phyloP scores from a whole-genome alignment of 768 basidiomycete species.

The Crassisporium funariophilum region DNA sequence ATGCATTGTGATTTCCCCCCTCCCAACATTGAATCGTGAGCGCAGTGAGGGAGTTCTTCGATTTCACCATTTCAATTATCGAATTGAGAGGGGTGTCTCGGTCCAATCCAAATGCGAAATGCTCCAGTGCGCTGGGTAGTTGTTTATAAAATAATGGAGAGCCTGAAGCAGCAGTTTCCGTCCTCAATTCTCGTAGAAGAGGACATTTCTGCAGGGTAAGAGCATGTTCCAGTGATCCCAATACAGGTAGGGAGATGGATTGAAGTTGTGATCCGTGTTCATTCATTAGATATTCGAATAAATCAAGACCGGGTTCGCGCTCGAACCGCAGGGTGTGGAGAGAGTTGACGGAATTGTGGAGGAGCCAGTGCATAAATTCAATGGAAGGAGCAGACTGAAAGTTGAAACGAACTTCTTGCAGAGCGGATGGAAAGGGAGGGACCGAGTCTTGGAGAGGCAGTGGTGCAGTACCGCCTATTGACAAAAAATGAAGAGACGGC shows the following conservation, averaged over 20 bases:
- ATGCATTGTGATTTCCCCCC: conserved; percentile 49
- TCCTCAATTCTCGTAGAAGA: conserved; percentile 53
- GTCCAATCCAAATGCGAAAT: conserved; percentile 64
- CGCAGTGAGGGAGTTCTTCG: conserved; percentile 41
- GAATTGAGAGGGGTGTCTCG: conserved; percentile 54
- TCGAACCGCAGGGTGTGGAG: conserved; percentile 59
- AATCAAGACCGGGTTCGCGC: conserved; percentile 55
- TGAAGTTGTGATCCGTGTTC: conserved; percentile 51
- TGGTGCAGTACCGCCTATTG: conserved; percentile 61
- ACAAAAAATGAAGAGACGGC: conserved; percentile 57
- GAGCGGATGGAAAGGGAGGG: conserved; percentile 47
- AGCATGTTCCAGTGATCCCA: conserved; percentile 48
- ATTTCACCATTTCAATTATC: conserved; percentile 57
- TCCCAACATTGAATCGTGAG: conserved; percentile 60
- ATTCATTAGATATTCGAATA: conserved; percentile 57
- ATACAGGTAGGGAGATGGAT: conserved; percentile 61
- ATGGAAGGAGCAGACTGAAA: conserved; percentile 63
- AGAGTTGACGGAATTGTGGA: conserved; percentile 53
- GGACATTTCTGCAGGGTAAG: conserved; percentile 48
- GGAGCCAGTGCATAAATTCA: conserved; percentile 71
- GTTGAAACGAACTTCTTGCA: conserved; percentile 61
- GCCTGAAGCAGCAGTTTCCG: conserved; percentile 56
- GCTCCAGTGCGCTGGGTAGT: conserved; percentile 51
- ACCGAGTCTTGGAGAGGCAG: conserved; percentile 44
- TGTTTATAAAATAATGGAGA: conserved; percentile 46